Base-by-base conservation (phyloP, 352 stramenopile species). In the Globisporangium okanoganense region DNA sequence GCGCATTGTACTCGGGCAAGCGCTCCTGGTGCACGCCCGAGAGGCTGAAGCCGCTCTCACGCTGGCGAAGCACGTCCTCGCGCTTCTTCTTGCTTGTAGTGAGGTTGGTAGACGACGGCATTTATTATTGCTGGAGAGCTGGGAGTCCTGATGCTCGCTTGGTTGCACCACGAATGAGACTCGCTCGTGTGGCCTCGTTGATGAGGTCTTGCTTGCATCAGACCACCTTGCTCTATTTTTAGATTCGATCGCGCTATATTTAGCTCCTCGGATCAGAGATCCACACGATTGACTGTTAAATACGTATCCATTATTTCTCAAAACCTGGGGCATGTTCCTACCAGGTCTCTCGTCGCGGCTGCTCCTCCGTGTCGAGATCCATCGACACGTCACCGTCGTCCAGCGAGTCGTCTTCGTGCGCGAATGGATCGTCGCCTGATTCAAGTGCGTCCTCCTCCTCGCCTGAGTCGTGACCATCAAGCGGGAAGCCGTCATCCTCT, bases 1-100 rank as follows among this genome's bases (percentile, higher is more conserved):
- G 76, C n/a, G 89, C 86, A 52, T 96, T 97, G 78, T 97, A 97
- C 51, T 85, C 63, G 2, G 75, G 76, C 8, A 95, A 62, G 20
- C 82, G 89, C 55, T 89, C 77, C 33, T 88, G 82, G 54, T 89
- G 79, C 20, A 81, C 73, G 6, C 76, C 76, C 20, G 70, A 75
- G 31, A 86, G 70, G 27, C 76, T 82, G 55, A 92, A 92, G 33
- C 76, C 75, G 38, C 25, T 78, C 49, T 90, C 80, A 8, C 80
- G 77, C 51, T 84, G 69, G 7, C 75, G 73, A 2, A 88, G 69
- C 20, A 67, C 61, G 14, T 82, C 71, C 22, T 85, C 72, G 38
- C 62, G 73, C 53, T 67, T 76, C 62, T 82, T 81, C 65, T 73
- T 70, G 56, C 47, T 67, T 14, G 38, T 6, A 33, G 29, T 2